phyloP scores from a whole-genome alignment of 257 asterid species.

The Ajuga chamaepitys region DNA sequence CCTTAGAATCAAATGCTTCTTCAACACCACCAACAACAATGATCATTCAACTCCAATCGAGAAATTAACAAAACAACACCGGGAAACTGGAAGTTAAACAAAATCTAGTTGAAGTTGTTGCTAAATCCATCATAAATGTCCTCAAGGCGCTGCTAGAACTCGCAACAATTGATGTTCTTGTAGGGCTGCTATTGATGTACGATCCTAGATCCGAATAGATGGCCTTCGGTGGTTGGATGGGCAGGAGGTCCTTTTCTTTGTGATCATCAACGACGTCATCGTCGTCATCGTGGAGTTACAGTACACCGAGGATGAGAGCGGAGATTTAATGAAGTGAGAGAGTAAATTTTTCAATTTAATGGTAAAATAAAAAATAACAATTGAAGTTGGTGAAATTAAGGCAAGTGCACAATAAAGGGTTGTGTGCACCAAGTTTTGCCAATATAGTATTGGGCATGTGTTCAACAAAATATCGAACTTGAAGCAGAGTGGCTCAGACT shows the following conservation, averaged over 20 bases:
- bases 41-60: background rate
- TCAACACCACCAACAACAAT: no score
- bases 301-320: constrained; percentile 36
- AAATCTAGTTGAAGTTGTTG: constrained; percentile 35
- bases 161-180: constrained; percentile 47
- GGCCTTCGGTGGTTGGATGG: constrained; percentile 91
- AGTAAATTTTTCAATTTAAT: no score
- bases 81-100: constrained; percentile 5
- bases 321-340: no score
- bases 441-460: no score
- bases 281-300: constrained; percentile 55
- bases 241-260: constrained; percentile 75
- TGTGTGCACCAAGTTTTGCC: no score
- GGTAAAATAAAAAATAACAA: no score
- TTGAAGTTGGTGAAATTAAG: no score
- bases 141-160: constrained; percentile 64
- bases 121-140: constrained; percentile 24
- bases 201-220: constrained; percentile 70
- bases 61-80: background rate
- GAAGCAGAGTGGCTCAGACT: no score
- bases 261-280: constrained; percentile 38
- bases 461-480: no score
- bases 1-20: constrained; percentile 32
- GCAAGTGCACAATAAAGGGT: no score
- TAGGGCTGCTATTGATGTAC: constrained; percentile 53